Conservation (phyloP, 495 filamentous ascomycete species). For the Lasiosphaeria miniovina region DNA sequence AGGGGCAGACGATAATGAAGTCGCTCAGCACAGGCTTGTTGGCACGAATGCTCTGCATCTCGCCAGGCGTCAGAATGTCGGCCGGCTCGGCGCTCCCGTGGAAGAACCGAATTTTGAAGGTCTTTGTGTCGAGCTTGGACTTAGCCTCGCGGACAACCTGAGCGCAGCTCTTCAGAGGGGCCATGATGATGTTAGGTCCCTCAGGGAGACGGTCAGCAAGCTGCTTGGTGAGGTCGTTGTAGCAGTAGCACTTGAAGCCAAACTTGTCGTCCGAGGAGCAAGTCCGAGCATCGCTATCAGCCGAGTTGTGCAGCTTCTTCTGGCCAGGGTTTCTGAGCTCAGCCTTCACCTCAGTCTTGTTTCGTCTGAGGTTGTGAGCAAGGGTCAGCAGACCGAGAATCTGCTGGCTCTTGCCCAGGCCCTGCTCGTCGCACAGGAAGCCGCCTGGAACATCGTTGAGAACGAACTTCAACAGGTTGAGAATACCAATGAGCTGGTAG, state of each 20-base stretch:
- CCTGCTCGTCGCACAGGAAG: conserved; percentile 28
- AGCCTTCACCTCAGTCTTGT: conserved; percentile 19
- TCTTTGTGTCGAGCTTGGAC: conserved; percentile 22
- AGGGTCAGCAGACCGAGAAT: conserved; percentile 24
- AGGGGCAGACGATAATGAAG: conserved; percentile 21
- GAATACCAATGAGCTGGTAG: conserved; percentile 29
- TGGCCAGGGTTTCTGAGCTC: neutral
- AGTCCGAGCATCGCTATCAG: neutral
- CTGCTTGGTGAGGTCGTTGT: conserved; percentile 13
- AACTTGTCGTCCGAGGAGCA: conserved; percentile 22
- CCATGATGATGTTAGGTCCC: conserved; percentile 24
- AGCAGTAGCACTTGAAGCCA: conserved; percentile 28
- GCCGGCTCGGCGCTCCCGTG: conserved; percentile 11
- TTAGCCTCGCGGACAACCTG: conserved; percentile 21
- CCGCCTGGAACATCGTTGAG: conserved; percentile 22
- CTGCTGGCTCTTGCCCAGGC: conserved; percentile 30
- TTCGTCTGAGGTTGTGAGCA: conserved; percentile 13
- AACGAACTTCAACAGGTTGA: conserved; percentile 16
- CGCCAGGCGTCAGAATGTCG: conserved; percentile 13
- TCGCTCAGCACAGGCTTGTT: conserved; percentile 7
- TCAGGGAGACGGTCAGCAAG: conserved; percentile 24
- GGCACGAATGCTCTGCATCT: conserved; percentile 10
- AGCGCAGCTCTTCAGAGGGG: conserved; percentile 14
- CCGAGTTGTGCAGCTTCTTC: conserved; percentile 10
- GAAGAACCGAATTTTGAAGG: conserved; percentile 17